Evolutionary conservation across 306 rosid genomes (phyloP).

Genomic region (Vicia villosa): DNA sequence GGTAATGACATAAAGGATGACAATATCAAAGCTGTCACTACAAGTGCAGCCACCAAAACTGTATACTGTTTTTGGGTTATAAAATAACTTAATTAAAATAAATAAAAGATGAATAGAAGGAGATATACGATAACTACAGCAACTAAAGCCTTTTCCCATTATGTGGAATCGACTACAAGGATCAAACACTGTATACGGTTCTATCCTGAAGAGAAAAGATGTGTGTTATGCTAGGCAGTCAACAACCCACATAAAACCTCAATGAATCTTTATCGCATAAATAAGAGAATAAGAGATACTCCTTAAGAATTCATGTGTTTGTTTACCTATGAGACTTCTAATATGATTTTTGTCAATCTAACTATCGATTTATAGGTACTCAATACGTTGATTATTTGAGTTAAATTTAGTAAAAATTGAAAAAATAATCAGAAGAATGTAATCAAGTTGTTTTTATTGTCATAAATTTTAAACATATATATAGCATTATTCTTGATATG

Average conservation of each 20-base stretch:
- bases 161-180: background rate
- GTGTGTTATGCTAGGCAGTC: background rate
- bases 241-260: conserved; percentile 5
- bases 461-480: background rate
- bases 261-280: background rate
- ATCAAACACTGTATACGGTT: background rate
- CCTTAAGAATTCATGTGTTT: background rate
- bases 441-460: background rate
- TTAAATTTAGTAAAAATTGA: background rate
- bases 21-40: background rate
- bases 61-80: background rate
- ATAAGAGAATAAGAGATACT: conserved; percentile 1
- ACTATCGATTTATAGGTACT: background rate
- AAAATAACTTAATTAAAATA: conserved; percentile 4
- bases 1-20: background rate
- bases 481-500: background rate
- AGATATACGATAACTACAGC: background rate
- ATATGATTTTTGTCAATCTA: background rate
- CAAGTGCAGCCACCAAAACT: conserved; percentile 8
- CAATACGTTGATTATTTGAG: background rate
- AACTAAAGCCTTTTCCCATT: conserved; percentile 9
- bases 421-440: background rate
- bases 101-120: conserved; percentile 1
- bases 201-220: background rate
- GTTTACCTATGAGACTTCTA: background rate